Evolutionary conservation across 2,329 filamentous ascomycete genomes (phyloP), one percentile per base, ranked within the genome.

Genomic region (Dothistroma septosporum): DNA sequence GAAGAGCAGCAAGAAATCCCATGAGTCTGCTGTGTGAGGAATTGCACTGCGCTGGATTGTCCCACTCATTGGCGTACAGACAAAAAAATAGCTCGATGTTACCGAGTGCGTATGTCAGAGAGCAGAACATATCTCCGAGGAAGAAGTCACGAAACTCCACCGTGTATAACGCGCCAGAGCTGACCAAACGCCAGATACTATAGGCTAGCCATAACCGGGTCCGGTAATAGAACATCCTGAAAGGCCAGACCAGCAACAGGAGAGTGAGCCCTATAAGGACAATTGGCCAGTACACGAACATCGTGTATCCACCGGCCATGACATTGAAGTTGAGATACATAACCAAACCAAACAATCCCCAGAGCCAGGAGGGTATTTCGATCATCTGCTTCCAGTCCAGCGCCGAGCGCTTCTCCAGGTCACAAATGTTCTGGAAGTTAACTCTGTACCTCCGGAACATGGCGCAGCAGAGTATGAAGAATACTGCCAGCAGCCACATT

Each of bases 81-180:
- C 94, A 99, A 75, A 96, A 97, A 78, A 97, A 97, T 0, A 97
- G 80, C 68, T 92, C 90, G 44, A 96, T 83, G 71, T 97, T 97
- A 62, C 90, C 88, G 76, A 91, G 90, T 16, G 88, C 84, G 75
- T 99, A 99, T 6, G 92, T 96, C 59, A 96, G 81, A 2, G 94
- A 97, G 76, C 93, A 97, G 75, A 96, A 96, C 82, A 97, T 97
- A 73, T 99, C 94, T 56, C 94, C 94, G 0, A 97, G 83, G 76
- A 97, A 97, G 77, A 99, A 97, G 76, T 99, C 94, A 60, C 92
- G 86, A 74, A 97, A 99, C 73, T 97, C 93, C 54, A 99, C 94
- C 1, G 91, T 91, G 70, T 95, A 97, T 21, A 96, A 74, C 92
- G 92, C 14, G 93, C 91, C 53, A 93, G 83, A 57, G 95, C 78